Percentiles rank a stretch among this genome's conserved stretches.
Conservation (phyloP, 1,284 basidiomycete species). For the Cryptococcus sp. region DNA sequence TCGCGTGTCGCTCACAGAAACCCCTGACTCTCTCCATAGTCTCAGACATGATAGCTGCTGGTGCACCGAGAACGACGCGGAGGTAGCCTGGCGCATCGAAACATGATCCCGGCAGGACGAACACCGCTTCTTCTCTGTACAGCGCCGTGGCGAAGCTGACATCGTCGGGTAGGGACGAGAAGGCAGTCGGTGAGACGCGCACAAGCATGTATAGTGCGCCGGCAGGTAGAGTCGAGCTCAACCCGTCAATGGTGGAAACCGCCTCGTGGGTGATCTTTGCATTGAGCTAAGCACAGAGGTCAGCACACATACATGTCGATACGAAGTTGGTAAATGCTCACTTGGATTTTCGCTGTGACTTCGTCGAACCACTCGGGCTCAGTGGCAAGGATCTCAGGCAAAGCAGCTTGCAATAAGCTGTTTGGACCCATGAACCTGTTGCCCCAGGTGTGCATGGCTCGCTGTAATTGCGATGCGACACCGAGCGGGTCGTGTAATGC, state of each 20-base stretch:
- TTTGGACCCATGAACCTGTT: constrained; percentile 50
- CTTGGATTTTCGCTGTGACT: constrained; percentile 36
- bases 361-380: constrained; percentile 42
- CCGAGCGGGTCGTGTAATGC: constrained; percentile 48
- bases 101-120: constrained; percentile 47
- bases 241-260: constrained; percentile 37
- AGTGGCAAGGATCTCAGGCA: constrained; percentile 48
- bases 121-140: constrained; percentile 47
- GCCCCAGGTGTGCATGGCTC: constrained; percentile 37
- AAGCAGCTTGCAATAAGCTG: constrained; percentile 46
- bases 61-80: constrained; percentile 48
- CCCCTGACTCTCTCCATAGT: constrained; percentile 42
- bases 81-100: constrained; percentile 49
- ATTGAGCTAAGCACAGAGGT: constrained; percentile 17
- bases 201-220: constrained; percentile 51
- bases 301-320: not conserved
- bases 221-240: constrained; percentile 38
- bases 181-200: constrained; percentile 31
- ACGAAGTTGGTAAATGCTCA: not conserved
- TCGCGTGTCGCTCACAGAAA: constrained; percentile 35
- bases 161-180: constrained; percentile 34
- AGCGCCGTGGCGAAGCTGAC: constrained; percentile 47
- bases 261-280: constrained; percentile 36
- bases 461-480: constrained; percentile 34
- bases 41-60: constrained; percentile 42